phyloP scores from a whole-genome alignment of 2,329 filamentous ascomycete species.

The Xylaria sp. region DNA sequence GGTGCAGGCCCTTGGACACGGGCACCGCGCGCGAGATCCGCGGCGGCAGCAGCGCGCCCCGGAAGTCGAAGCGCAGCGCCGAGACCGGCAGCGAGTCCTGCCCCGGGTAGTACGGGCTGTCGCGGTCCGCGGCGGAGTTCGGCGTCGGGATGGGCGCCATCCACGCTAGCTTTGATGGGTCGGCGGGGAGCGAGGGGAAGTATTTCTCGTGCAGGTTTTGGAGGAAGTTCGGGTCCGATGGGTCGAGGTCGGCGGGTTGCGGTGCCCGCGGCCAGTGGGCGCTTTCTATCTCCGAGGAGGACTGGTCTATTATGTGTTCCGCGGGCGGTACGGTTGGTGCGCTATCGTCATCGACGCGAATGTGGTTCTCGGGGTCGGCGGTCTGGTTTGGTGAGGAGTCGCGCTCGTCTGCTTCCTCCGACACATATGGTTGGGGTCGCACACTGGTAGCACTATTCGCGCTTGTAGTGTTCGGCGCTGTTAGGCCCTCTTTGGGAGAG shows the following conservation, averaged over 20 bases:
- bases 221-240: slow-evolving; percentile 82
- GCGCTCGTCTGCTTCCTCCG: slow-evolving; percentile 17
- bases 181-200: slow-evolving; percentile 85
- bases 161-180: slow-evolving; percentile 88
- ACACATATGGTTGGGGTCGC: slow-evolving; percentile 27
- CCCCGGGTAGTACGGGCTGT: slow-evolving; percentile 82
- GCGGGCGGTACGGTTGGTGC: slow-evolving; percentile 22
- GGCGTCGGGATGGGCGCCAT: slow-evolving; percentile 75
- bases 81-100: slow-evolving; percentile 74
- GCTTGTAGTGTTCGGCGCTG: not conserved
- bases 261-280: slow-evolving; percentile 66
- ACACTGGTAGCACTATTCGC: not conserved
- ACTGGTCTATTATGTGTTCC: slow-evolving; percentile 27
- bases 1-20: slow-evolving; percentile 80
- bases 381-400: not conserved
- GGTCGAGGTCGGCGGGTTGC: slow-evolving; percentile 75
- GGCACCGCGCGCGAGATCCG: slow-evolving; percentile 75
- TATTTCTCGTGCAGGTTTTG: slow-evolving; percentile 86
- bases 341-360: slow-evolving; percentile 32
- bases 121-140: slow-evolving; percentile 67
- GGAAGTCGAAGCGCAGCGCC: slow-evolving; percentile 87
- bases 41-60: slow-evolving; percentile 79
- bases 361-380: slow-evolving; percentile 34
- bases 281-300: slow-evolving; percentile 35
- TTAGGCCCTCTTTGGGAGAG: not conserved